Base-by-base conservation (phyloP, 2,329 filamentous ascomycete genomes). In the Penicillium sp. region DNA sequence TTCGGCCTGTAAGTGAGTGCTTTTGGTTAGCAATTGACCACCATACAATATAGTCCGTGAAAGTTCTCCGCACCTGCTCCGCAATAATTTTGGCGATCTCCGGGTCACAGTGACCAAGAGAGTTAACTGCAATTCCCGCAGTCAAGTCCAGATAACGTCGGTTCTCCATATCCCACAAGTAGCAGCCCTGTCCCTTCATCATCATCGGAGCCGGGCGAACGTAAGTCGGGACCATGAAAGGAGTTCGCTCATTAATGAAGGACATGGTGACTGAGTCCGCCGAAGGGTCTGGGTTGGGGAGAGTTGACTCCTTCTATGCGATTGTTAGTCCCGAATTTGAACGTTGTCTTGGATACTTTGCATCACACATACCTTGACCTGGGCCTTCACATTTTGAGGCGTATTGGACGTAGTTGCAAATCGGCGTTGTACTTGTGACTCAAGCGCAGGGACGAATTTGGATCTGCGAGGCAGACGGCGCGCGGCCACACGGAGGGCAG, bases 171-270 rank as follows among this genome's bases (percentile, higher is more conserved):
- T 99, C 94, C 85, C 87, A 97, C 60, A 99, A 75, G 72, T 91
- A 92, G 58, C 88, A 91, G 2, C 94, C 94, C 70, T 91, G 80
- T 61, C 92, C 94, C 72, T 87, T 89, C 56, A 91, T 86, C 74
- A 99, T 97, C 69, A 97, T 89, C 2, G 91, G 91, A 42, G 89
- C 83, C 46, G 94, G 93, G 26, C 94, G 90, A 50, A 91, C 86
- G 75, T 99, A 99, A 50, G 94, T 99, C 2, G 91, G 88, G 28
- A 99, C 89, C 93, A 99, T 97, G 77, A 87, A 97, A 3, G 89
- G 88, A 31, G 87, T 82, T 67, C 91, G 86, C 58, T 90, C 84
- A 63, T 85, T 82, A 61, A 96, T 84, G 57, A 96, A 82, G 30
- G 86, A 82, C 33, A 86, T 84, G 61, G 90, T 95, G 65, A 85